Percentiles rank a stretch among this genome's conserved stretches.
Conservation (phyloP, 768 basidiomycete species). For the Suillus paluster region DNA sequence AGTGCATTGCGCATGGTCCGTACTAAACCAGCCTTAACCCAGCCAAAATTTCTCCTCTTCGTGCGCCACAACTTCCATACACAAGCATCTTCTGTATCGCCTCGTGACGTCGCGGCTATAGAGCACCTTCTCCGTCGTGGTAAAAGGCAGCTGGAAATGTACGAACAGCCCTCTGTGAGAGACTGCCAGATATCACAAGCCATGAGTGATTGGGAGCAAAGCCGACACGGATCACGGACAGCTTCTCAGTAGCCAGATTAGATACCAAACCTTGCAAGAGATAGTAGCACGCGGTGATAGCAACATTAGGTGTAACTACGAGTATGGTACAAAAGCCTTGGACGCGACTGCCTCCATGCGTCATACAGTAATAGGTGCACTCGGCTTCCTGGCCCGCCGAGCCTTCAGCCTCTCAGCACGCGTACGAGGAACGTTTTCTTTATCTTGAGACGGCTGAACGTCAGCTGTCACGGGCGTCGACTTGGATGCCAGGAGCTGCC, state of each 20-base stretch:
- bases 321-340: not conserved
- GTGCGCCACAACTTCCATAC: slow-evolving; percentile 72
- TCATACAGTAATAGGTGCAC: not conserved
- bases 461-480: not conserved
- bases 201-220: slow-evolving; percentile 68
- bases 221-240: slow-evolving; percentile 23
- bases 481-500: slow-evolving; percentile 10
- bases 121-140: slow-evolving; percentile 81
- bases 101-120: slow-evolving; percentile 68
- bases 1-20: slow-evolving; percentile 80
- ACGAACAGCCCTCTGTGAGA: slow-evolving; percentile 66
- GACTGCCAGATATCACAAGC: slow-evolving; percentile 76
- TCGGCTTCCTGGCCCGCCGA: not conserved
- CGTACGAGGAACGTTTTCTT: slow-evolving; percentile 5
- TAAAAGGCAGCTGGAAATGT: slow-evolving; percentile 67
- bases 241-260: not conserved
- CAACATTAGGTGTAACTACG: not conserved
- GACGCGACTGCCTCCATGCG: not conserved
- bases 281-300: not conserved
- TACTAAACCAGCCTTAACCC: slow-evolving; percentile 64
- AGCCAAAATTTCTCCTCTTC: slow-evolving; percentile 67
- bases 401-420: slow-evolving; percentile 11
- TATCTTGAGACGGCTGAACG: slow-evolving; percentile 9
- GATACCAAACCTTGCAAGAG: not conserved
- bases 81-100: slow-evolving; percentile 62